Evolutionary conservation across 2,329 filamentous ascomycete genomes (phyloP), one percentile per base, ranked within the genome.

Genomic region (Parascedosporium putredinis): DNA sequence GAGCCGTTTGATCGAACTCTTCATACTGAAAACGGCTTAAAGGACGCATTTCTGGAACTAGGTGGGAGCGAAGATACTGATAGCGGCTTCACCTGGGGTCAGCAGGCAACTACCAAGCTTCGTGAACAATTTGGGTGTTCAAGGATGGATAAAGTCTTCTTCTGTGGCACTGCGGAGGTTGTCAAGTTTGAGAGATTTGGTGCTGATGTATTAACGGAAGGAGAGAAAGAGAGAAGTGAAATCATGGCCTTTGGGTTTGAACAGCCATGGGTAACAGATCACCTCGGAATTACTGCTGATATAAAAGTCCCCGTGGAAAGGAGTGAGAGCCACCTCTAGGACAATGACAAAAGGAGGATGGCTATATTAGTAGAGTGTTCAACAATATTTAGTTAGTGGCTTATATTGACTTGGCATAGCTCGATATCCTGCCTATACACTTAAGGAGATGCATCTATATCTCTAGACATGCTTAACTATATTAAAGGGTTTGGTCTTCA

Each of bases 31-130:
- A 75, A 76, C 50, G 54, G 58, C 0, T 67, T 81, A 2, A 63
- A 67, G 29, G 78, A 81, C 55, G 70, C 73, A 0, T 81, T 72
- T 54, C 64, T 81, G 2, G 67, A 70, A 50, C 64, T 69, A 3
- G 75, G 75, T 0, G 75, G 74, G 0, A 48, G 62, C 33, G 76
- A 79, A 52, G 70, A 71, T 38, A 66, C 62, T n/a, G 69, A 73
- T 2, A 65, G 69, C 8, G 75, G 74, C 0, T 76, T 71, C 55
- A 81, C 77, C 0, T 81, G 77, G 77, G 77, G 78, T 0, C 71
- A 78, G 53, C 76, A 79, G 62, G 69, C 67, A 2, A 56, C 66
- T 2, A 62, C 64, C 2, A 58, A 53, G 44, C 54, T 68, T 48
- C 63, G 69, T 22, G 59, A 70, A 34, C 62, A 57, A 50, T 78